Base-by-base conservation (phyloP, 306 rosid species). In the Fragaria nilgerrensis region DNA sequence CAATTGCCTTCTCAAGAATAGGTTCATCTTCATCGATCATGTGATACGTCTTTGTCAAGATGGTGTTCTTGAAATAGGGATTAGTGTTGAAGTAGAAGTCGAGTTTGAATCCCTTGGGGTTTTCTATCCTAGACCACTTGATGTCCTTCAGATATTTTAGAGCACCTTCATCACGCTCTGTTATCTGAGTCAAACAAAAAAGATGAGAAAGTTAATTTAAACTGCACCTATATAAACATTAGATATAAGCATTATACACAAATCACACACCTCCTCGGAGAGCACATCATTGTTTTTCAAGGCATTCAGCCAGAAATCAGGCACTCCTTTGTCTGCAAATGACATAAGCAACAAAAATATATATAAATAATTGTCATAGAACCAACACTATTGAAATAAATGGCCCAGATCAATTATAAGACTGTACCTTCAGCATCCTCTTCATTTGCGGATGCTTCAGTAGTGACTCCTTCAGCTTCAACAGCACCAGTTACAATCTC, bases 1-100 rank as follows among this genome's bases (percentile, higher is more conserved):
- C 98, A 73, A 90, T 86, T 45, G 97, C 96, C 76, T 94, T 94
- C 90, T 91, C 97, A 32, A 94, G 81, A 81, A 94, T 88, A 13
- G 97, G 97, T 61, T 94, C 97, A 74, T 91, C 96, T 82, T 91
- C 98, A 77, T 94, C 98, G 45, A 94, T 87, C 96, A 94, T 91
- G 78, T 93, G 97, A 68, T 94, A 94, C 9, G 88, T 91, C 86
- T 94, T 94, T 0, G 94, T 85, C 89, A 94, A 87, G 65, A 90
- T 86, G 11, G 90, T 29, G 78, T 94, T 94, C 79, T 90, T 86
- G 81, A 94, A 94, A 74, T 73, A 90, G 27, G 97, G 90, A 80
- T 94, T 94, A 16, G 92, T 80, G 70, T 94, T 91, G 25, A 91
- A 91, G 87, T 77, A 88, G 79, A 94, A 94, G 32, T 94, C 97